phyloP scores from a whole-genome alignment of 2,329 filamentous ascomycete genomes.

The Fusarium napiforme region DNA sequence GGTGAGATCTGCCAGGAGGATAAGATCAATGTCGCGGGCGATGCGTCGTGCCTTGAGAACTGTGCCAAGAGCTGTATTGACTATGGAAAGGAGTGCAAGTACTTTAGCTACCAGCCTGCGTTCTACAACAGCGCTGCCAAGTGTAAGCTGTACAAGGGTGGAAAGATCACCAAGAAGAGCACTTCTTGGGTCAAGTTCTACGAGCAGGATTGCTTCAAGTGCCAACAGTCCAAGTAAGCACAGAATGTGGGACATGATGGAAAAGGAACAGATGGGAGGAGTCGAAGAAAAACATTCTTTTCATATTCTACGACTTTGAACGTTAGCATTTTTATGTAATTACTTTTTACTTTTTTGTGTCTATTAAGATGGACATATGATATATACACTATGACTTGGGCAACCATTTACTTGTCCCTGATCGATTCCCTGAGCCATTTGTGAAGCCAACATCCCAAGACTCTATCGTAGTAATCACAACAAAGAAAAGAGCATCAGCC shows the following conservation, averaged over 20 bases:
- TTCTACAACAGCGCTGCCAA: conserved; percentile 1
- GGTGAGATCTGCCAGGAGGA: conserved; percentile 23
- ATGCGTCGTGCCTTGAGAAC: conserved; percentile 24
- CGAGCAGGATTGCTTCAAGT: conserved; percentile 30
- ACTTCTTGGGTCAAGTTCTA: conserved; percentile 23
- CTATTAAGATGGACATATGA: conserved; percentile 20
- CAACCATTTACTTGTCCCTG: conserved; percentile 23
- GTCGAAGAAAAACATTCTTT: conserved; percentile 4
- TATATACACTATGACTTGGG: conserved; percentile 28
- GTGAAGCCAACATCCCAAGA: neutral
- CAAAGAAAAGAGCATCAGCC: neutral
- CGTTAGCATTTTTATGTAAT: conserved; percentile 36
- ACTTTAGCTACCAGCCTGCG: conserved; percentile 23
- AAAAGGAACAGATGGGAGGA: neutral
- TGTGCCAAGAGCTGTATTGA: conserved; percentile 37
- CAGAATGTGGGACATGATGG: neutral
- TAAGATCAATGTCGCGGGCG: neutral
- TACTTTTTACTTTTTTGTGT: conserved; percentile 1
- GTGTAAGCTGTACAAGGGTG: conserved; percentile 29
- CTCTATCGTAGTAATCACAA: neutral
- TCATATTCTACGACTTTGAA: conserved; percentile 21
- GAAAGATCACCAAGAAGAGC: conserved; percentile 5
- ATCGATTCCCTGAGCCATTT: neutral
- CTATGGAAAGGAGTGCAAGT: conserved; percentile 9
- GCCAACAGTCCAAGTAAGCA: conserved; percentile 7